Base-by-base conservation (phyloP, 2,329 filamentous ascomycete species). In the Geoglossum cookeanum region DNA sequence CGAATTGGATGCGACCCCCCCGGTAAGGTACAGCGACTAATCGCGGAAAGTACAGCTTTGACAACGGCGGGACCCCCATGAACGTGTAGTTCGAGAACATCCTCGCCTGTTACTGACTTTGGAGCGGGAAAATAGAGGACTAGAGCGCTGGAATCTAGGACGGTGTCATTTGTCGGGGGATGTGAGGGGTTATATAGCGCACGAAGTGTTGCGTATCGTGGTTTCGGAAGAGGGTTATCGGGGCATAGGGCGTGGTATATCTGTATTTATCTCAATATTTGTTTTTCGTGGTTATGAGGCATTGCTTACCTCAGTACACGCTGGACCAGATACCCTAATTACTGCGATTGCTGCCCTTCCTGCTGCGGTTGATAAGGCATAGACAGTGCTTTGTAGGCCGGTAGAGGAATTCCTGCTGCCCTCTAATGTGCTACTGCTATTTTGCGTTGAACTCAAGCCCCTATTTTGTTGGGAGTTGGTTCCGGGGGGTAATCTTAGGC, bases 31-130 rank as follows among this genome's bases (percentile, higher is more conserved):
- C 76, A 80, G 48, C 70, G 70, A 0, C 85, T 77, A 58, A 98
- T 86, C 3, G 89, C 88, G 29, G 78, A 72, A 1, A 98, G 75
- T 0, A 96, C 85, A 1, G 91, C 87, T 65, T 86, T 89, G 49
- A 96, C 84, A 4, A 92, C 89, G 1, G 92, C 92, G 2, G 83
- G 78, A 0, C 92, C 91, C 32, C 92, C 92, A 65, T 98, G 92
- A n/a, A 96, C 78, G 64, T 98, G 92, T 4, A 98, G 71, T 68
- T 98, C 92, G 1, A 98, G 77, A 0, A 97, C 76, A 65, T 96
- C 88, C 67, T 97, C 90, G 33, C 92, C 92, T 0, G 92, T 98
- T 7, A 87, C 88, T 0, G 89, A 94, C 54, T 79, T 78, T 0
- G 91, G 90, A 0, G 74, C 76, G 0, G 87, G 85, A 62, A 97